Base-by-base conservation (phyloP, 345 rosid species). In the Microcos paniculata region DNA sequence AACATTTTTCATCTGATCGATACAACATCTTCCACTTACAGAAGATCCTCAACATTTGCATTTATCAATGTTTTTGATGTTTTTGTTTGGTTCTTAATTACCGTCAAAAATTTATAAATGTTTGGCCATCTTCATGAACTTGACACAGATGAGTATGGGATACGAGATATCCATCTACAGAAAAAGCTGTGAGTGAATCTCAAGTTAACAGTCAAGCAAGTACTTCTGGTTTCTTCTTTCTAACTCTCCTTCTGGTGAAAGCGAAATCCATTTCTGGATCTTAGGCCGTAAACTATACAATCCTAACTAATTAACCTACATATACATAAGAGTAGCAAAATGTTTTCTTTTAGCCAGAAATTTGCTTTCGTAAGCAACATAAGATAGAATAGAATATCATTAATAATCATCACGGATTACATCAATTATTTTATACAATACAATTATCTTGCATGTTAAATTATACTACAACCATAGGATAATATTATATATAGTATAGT, bases 321-420 rank as follows among this genome's bases (percentile, higher is more conserved):
- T 65, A 42, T 43, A 13, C 23, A 66, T 51, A 51, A 16, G 40
- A 35, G n/a, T 35, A 35, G 5, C 6, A 35, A 3, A 1, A 13
- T 45, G 12, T 10, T 43, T 14, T 45, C 35, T 46, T 15, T 0
- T 14, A 8, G 3, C 7, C 7, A 67, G 7, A 30, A 1, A 67
- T 45, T 45, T 66, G 21, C 19, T 14, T 8, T 45, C 45, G 23
- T 28, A 67, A 67, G 55, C 53, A n/a, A n/a, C n/a, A n/a, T n/a
- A n/a, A n/a, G 3, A 70, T 85, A 11, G 83, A 84, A 62, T 1
- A 31, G 12, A 55, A 21, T 21, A 14, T 66, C 23, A 26, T 26
- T n/a, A 11, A 33, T 51, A 70, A 70, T 70, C 43, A 6, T 28
- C 58, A 69, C 24, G 43, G 57, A 24, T 68, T 4, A 48, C 6